Percentiles rank a stretch among this genome's conserved stretches.
Evolutionary conservation across 176 grass and related monocot species (phyloP).

Genomic region (Chrysopogon serrulatus): DNA sequence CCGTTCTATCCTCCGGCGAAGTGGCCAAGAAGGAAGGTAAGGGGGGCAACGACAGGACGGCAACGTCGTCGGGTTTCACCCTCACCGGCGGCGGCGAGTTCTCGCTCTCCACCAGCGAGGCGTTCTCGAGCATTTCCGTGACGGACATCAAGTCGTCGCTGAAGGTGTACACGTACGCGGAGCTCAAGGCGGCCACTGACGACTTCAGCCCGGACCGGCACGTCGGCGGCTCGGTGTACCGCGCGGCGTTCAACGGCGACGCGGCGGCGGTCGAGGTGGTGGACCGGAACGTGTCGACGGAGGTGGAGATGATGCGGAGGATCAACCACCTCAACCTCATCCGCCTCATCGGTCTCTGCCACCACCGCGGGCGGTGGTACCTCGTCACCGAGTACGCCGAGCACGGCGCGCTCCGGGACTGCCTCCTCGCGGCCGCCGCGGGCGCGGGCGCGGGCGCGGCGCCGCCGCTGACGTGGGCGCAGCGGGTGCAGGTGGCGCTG

Average conservation of each 20-base stretch:
- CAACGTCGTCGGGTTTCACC: not conserved
- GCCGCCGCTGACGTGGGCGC: constrained; percentile 39
- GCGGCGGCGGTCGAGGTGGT: constrained; percentile 39
- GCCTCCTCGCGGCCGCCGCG: constrained; percentile 13
- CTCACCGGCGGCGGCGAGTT: not conserved
- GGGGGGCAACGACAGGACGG: not conserved
- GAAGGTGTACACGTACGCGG: constrained; percentile 52
- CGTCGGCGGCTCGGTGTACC: constrained; percentile 51
- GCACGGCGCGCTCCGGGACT: constrained; percentile 43
- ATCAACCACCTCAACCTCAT: constrained; percentile 76
- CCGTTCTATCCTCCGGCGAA: not conserved
- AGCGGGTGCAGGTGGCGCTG: constrained; percentile 48
- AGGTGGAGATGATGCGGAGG: constrained; percentile 51
- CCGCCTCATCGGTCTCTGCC: constrained; percentile 51
- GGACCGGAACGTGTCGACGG: constrained; percentile 34
- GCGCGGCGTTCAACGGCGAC: constrained; percentile 40
- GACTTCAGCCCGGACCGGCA: constrained; percentile 38
- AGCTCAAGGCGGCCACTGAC: constrained; percentile 45
- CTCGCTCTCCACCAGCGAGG: constrained; percentile 4
- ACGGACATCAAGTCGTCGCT: constrained; percentile 49
- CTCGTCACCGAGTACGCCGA: constrained; percentile 67
- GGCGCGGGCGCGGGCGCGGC: not conserved
- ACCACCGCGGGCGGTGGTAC: constrained; percentile 57
- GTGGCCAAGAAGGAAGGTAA: not conserved
- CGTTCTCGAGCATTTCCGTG: constrained; percentile 44